A percentile compares a stretch with the other conserved stretches of the same genome.
These are phyloP conservation scores for Phoma sp. DNA, from an alignment of 2,329 filamentous ascomycete genomes.

Conservation along the genomic window DNA sequence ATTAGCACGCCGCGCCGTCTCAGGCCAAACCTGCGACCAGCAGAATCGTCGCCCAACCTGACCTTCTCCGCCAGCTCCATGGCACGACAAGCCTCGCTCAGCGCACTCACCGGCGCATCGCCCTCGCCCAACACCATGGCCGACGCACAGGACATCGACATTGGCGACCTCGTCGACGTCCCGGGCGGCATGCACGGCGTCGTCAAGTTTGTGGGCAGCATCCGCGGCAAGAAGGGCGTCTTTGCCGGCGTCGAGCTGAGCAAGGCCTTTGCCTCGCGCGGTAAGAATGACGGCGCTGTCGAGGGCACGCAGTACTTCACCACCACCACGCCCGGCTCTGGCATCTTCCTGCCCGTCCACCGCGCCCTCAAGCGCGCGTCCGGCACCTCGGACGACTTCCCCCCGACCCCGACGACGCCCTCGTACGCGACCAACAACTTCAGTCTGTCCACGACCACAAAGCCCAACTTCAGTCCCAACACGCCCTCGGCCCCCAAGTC, in stretches of 20 bases:
- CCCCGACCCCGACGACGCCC: slow-evolving; percentile 73
- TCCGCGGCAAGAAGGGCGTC: slow-evolving; percentile 85
- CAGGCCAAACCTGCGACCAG: slow-evolving; percentile 49
- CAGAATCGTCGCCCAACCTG: slow-evolving; percentile 53
- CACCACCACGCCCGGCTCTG: slow-evolving; percentile 78
- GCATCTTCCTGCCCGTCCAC: slow-evolving; percentile 89
- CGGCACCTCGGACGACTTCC: slow-evolving; percentile 61
- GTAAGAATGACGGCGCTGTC: slow-evolving; percentile 96
- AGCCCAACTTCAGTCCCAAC: slow-evolving; percentile 45
- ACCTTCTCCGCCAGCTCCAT: slow-evolving; percentile 54
- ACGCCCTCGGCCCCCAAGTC: slow-evolving; percentile 75
- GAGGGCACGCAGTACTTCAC: slow-evolving; percentile 83
- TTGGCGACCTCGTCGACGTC: slow-evolving; percentile 88
- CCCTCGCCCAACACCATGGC: slow-evolving; percentile 52
- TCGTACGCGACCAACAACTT: slow-evolving; percentile 58
- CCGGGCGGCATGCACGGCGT: slow-evolving; percentile 91
- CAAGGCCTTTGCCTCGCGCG: slow-evolving; percentile 77
- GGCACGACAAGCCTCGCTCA: slow-evolving; percentile 74
- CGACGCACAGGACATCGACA: slow-evolving; percentile 63
- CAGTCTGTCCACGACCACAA: slow-evolving; percentile 64
- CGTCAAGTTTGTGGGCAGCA: slow-evolving; percentile 85
- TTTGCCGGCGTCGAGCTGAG: slow-evolving; percentile 94
- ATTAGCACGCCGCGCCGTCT: slow-evolving; percentile 18
- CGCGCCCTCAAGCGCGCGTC: slow-evolving; percentile 76
- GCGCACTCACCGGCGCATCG: slow-evolving; percentile 66